Evolutionary conservation across 208 protist species (phyloP).

Genomic region (Naegleria lovaniensis): DNA sequence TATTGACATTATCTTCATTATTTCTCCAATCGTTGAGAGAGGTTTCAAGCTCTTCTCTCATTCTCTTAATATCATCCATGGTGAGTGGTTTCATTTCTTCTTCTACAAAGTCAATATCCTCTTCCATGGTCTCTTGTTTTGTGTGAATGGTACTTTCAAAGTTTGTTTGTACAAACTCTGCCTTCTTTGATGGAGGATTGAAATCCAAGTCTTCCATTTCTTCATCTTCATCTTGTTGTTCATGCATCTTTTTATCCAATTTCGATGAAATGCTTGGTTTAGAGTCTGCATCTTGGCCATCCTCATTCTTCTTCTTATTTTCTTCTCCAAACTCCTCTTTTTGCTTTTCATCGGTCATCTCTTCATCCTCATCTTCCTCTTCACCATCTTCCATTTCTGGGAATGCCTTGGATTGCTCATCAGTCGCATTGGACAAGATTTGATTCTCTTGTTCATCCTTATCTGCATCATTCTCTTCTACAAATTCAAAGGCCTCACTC

Average conservation of each 20-base stretch:
- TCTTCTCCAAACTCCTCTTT: slow-evolving; percentile 50
- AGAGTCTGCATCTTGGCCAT: slow-evolving; percentile 24
- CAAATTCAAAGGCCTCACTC: slow-evolving; percentile 53
- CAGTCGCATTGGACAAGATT: slow-evolving; percentile 41
- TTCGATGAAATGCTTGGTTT: slow-evolving; percentile 22
- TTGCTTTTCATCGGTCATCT: slow-evolving; percentile 47
- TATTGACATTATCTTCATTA: neutral
- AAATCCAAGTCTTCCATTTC: slow-evolving; percentile 42
- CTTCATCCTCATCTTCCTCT: slow-evolving; percentile 42
- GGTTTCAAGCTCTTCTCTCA: slow-evolving; percentile 36
- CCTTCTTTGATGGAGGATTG: slow-evolving; percentile 39
- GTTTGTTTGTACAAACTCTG: slow-evolving; percentile 44
- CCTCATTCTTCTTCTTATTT: slow-evolving; percentile 32
- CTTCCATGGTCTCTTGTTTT: slow-evolving; percentile 27
- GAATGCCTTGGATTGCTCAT: slow-evolving; percentile 36
- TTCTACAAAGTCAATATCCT: slow-evolving; percentile 28
- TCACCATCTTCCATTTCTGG: slow-evolving; percentile 39
- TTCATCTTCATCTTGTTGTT: slow-evolving; percentile 41
- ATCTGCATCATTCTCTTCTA: slow-evolving; percentile 40
- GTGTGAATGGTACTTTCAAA: slow-evolving; percentile 5
- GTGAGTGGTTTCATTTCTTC: slow-evolving; percentile 6
- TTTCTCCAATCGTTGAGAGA: slow-evolving; percentile 22
- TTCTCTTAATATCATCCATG: slow-evolving; percentile 36
- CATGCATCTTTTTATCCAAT: slow-evolving; percentile 23
- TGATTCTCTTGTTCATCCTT: slow-evolving; percentile 30